Evolutionary conservation across 1,139 yeast species (phyloP).

Genomic region (Hyphopichia wangnamkhiaoensis): DNA sequence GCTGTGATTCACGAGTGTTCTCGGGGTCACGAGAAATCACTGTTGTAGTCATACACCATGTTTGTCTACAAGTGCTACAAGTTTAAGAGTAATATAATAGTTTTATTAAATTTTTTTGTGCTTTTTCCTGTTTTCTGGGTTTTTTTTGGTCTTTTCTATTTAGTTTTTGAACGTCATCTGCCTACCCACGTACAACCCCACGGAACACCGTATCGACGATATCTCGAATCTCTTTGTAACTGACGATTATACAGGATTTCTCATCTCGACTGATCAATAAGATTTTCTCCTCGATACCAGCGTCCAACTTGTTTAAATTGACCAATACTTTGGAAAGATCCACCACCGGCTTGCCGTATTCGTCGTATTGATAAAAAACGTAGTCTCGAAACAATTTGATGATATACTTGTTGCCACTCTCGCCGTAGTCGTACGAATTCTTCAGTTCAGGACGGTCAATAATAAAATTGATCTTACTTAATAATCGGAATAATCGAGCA

Average conservation of each 20-base stretch:
- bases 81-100: neutral
- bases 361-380: slow-evolving; percentile 83
- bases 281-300: slow-evolving; percentile 84
- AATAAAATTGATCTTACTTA: slow-evolving; percentile 78
- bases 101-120: neutral
- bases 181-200: neutral
- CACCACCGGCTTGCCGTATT: slow-evolving; percentile 70
- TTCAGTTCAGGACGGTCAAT: slow-evolving; percentile 72
- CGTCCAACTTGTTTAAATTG: slow-evolving; percentile 85
- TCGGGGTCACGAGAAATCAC: slow-evolving; percentile 1
- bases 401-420: slow-evolving; percentile 74
- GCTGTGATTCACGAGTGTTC: no score
- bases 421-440: slow-evolving; percentile 63
- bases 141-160: neutral
- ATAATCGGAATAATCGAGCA: slow-evolving; percentile 78
- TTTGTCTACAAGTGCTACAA: neutral
- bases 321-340: slow-evolving; percentile 82
- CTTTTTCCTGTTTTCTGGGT: neutral
- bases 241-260: slow-evolving; percentile 73
- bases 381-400: slow-evolving; percentile 79
- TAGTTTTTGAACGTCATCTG: neutral
- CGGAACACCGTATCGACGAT: slow-evolving; percentile 68
- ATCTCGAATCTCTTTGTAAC: slow-evolving; percentile 78
- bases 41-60: neutral
- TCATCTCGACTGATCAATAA: slow-evolving; percentile 83